Evolutionary conservation across 2,329 filamentous ascomycete species (phyloP).

Genomic region (Pyricularia sp.): DNA sequence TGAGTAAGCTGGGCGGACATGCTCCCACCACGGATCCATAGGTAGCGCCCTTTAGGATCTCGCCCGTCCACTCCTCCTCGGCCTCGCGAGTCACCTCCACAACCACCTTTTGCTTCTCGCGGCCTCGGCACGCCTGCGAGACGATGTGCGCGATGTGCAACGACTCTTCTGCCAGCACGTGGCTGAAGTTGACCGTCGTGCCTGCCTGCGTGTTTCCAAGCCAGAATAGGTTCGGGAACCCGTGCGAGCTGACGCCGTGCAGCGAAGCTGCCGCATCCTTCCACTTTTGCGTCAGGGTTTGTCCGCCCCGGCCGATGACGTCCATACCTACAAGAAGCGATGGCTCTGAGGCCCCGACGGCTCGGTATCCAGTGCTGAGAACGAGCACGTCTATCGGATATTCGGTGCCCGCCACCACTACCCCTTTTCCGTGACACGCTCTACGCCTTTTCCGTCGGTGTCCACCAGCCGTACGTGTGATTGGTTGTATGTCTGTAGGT

Average conservation of each 20-base stretch:
- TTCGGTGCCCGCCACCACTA: constrained; percentile 29
- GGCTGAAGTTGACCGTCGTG: not conserved
- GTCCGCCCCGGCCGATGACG: not conserved
- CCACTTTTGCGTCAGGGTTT: not conserved
- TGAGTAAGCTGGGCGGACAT: not conserved
- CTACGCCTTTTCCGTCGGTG: constrained; percentile 40
- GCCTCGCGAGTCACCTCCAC: not conserved
- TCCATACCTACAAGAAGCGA: not conserved
- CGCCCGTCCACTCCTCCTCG: not conserved
- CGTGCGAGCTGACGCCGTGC: not conserved
- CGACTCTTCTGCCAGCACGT: not conserved
- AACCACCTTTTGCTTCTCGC: not conserved
- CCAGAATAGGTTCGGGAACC: not conserved
- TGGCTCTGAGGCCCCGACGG: not conserved
- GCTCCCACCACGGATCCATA: not conserved
- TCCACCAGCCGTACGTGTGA: constrained; percentile 47
- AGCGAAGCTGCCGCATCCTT: not conserved
- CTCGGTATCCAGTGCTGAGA: not conserved
- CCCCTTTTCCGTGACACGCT: constrained; percentile 26
- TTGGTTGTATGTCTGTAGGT: constrained; percentile 44
- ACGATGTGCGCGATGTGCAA: not conserved
- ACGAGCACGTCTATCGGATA: constrained; percentile 24
- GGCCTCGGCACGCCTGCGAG: not conserved
- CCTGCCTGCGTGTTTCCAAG: not conserved
- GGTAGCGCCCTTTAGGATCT: not conserved